Base-by-base conservation (phyloP, 2,329 filamentous ascomycete genomes). In the Metarhizium rileyi region DNA sequence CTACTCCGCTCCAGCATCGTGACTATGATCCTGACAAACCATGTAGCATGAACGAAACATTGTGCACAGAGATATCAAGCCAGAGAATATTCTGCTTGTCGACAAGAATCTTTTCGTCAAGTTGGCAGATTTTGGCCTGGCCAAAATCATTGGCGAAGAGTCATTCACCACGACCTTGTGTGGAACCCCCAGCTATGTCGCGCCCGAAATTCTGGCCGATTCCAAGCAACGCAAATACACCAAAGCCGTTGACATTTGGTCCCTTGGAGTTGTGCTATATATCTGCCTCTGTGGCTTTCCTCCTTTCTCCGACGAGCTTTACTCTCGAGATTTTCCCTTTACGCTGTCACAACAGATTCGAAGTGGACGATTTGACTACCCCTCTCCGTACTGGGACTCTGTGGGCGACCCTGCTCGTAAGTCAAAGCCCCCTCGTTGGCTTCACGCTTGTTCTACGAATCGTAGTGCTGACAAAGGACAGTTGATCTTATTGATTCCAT, bases 141-240 rank as follows among this genome's bases (percentile, higher is more conserved):
- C 93, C 40, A 98, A 98, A 70, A 97, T 98, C 56, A 95, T 98
- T 56, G 94, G 94, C 54, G 93, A 98, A 65, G 90, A 96, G 63
- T 96, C 91, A 0, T 98, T 98, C 64, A 97, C 93, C 1, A 96
- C 90, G 0, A 97, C 93, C 1, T 72, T 98, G 55, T 93, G 93
- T 64, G 93, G 93, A 55, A 98, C 93, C n/a, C 93, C 91, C 5
- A 93, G 87, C 66, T 95, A 98, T 64, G 91, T 97, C 53, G 93
- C 94, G 1, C 93, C 93, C 1, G 93, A 98, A 65, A 95, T 98
- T 50, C 74, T 98, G 4, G 86, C 90, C 61, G 86, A 90, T 54
- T 82, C 80, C 18, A 84, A 81, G 59, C 80, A 89, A 53, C 83
- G 93, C 56, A 87, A 87, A 62, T 98, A 98, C 70, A 95, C 90